phyloP scores from a whole-genome alignment of 352 stramenopile species.

The Phytophthora idaei region DNA sequence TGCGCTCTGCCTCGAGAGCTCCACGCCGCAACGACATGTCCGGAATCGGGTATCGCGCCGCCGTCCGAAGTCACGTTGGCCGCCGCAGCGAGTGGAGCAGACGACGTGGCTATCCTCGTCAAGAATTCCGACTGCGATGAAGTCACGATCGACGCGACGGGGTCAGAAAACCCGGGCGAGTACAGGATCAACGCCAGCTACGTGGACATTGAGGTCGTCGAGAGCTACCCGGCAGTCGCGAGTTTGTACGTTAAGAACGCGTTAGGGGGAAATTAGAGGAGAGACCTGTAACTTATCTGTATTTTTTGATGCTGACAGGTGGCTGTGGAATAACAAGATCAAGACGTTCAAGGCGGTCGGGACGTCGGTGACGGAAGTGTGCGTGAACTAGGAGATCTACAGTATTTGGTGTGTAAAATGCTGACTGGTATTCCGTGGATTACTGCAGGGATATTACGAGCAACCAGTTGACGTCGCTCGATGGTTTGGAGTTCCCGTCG shows the following conservation, averaged over 20 bases:
- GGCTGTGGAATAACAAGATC: slow-evolving; percentile 57
- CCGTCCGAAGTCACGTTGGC: slow-evolving; percentile 29
- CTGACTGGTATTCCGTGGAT: slow-evolving; percentile 15
- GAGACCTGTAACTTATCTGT: neutral
- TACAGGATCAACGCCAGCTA: slow-evolving; percentile 40
- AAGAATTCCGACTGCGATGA: slow-evolving; percentile 35
- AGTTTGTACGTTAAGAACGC: slow-evolving; percentile 28
- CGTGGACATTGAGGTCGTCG: slow-evolving; percentile 31
- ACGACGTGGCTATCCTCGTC: slow-evolving; percentile 33
- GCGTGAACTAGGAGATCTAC: slow-evolving; percentile 6
- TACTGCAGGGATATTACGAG: slow-evolving; percentile 28
- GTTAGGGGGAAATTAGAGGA: slow-evolving; percentile 1
- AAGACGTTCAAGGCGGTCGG: slow-evolving; percentile 37
- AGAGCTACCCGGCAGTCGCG: slow-evolving; percentile 36
- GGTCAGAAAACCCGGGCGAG: slow-evolving; percentile 29
- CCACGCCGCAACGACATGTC: slow-evolving; percentile 25
- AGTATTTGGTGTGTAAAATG: neutral
- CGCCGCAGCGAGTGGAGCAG: slow-evolving; percentile 22
- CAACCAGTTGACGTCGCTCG: slow-evolving; percentile 37
- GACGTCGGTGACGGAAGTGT: slow-evolving; percentile 51
- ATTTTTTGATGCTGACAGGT: slow-evolving; percentile 8
- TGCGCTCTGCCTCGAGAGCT: slow-evolving; percentile 5
- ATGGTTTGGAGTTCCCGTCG: slow-evolving; percentile 31
- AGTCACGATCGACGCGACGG: slow-evolving; percentile 25
- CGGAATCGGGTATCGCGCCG: slow-evolving; percentile 27